Percentiles rank a stretch among this genome's conserved stretches.
phyloP scores from a whole-genome alignment of 495 filamentous ascomycete species.

The Tuber umbilicatum region DNA sequence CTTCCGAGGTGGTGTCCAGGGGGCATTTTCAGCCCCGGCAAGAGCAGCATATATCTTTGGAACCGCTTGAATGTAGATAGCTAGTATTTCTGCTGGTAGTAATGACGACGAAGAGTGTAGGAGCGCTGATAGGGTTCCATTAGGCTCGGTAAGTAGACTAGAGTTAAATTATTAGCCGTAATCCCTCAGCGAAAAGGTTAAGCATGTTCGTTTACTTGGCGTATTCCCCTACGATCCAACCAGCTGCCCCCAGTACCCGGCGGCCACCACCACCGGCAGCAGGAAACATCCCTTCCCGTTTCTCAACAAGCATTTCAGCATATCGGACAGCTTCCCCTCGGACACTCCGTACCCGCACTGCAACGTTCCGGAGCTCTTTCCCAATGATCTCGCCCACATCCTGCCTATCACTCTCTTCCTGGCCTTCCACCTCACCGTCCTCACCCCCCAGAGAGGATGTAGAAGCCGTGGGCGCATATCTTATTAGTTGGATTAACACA shows the following conservation, averaged over 20 bases:
- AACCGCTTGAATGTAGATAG: constrained; percentile 75
- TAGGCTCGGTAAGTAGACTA: constrained; percentile 52
- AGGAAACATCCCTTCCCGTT: constrained; percentile 48
- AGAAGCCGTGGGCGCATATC: constrained; percentile 53
- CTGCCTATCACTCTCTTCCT: constrained; percentile 36
- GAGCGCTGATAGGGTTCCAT: constrained; percentile 62
- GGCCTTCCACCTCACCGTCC: constrained; percentile 19
- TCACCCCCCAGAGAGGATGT: constrained; percentile 18
- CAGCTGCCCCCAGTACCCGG: constrained; percentile 60
- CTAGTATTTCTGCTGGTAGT: constrained; percentile 59
- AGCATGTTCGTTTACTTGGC: constrained; percentile 46
- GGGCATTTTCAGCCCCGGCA: constrained; percentile 50
- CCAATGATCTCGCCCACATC: constrained; percentile 70
- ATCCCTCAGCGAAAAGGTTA: background rate
- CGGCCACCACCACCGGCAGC: constrained; percentile 45
- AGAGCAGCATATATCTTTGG: constrained; percentile 74
- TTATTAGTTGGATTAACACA: constrained; percentile 71
- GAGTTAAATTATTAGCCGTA: background rate
- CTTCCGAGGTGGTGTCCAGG: constrained; percentile 61
- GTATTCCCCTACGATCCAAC: constrained; percentile 87
- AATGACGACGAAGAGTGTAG: constrained; percentile 58
- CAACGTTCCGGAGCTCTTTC: constrained; percentile 74
- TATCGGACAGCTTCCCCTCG: constrained; percentile 69
- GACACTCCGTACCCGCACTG: constrained; percentile 82
- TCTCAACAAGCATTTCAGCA: constrained; percentile 67